Evolutionary conservation across 495 filamentous ascomycete species (phyloP).

Genomic region (Daldinia loculata): DNA sequence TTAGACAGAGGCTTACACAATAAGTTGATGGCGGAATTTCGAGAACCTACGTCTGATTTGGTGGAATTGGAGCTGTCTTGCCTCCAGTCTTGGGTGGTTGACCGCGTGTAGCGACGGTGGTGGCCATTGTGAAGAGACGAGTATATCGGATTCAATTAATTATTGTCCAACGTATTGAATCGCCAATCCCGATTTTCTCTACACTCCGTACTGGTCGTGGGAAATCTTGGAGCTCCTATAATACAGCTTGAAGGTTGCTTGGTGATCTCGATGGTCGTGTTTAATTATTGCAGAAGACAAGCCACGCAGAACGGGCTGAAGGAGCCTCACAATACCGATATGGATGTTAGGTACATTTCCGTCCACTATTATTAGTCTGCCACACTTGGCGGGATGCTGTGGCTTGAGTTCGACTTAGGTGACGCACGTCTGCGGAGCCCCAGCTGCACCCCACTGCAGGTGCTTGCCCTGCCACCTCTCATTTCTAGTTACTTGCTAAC

Average conservation of each 20-base stretch:
- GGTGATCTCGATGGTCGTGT: neutral
- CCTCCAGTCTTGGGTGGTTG: conserved; percentile 40
- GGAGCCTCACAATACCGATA: conserved; percentile 2
- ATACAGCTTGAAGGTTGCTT: neutral
- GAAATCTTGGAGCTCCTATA: neutral
- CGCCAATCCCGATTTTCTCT: neutral
- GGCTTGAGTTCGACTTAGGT: neutral
- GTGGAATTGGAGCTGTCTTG: conserved; percentile 59
- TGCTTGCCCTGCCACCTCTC: neutral
- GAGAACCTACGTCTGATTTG: conserved; percentile 75
- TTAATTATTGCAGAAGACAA: neutral
- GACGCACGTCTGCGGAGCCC: conserved; percentile 5
- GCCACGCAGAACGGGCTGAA: neutral
- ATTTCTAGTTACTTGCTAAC: neutral
- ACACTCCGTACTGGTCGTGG: neutral
- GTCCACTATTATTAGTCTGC: too few relatives aligned
- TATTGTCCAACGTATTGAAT: neutral
- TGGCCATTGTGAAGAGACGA: conserved; percentile 14
- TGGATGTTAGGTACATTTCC: neutral
- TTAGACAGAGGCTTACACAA: conserved; percentile 44
- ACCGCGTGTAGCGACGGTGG: conserved; percentile 32
- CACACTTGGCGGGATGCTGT: neutral
- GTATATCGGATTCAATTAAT: neutral
- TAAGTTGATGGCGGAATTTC: neutral
- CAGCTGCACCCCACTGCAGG: neutral